Evolutionary conservation across 805 yeast species (phyloP), one percentile per base, ranked within the genome.

Genomic region (Henningerozyma blattae): DNA sequence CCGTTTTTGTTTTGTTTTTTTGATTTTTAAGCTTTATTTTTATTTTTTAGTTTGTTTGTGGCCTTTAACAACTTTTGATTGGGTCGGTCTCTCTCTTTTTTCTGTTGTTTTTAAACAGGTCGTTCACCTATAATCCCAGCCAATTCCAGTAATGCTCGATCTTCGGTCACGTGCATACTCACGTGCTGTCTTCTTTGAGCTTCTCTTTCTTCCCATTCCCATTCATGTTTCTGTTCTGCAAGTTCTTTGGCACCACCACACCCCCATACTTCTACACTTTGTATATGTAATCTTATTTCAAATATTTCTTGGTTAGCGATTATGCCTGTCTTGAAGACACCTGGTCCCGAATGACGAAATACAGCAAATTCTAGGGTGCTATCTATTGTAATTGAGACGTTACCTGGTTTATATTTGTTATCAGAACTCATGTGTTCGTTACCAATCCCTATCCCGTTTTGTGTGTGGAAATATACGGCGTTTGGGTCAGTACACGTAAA

Each of bases 121-220:
- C 22, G 22, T 30, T 64, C 64, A 0, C 77, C 77, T 10, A 74
- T 62, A 3, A 74, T 37, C 0, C 80, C 78, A 0, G 84, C 95
- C 84, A 87, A 69, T 44, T 86, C 96, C 41, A 87, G 58, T 31
- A 87, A 62, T 1, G 95, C 94, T 36, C 85, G 58, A 34, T 85
- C 95, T 46, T 87, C 96, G 2, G 82, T 81, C n/a, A n/a, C n/a
- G n/a, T n/a, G n/a, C 43, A 80, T 50, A 36, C 68, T 70, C 3
- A 86, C 70, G 19, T 71, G 65, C 46, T 78, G 80, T 34, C 96
- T 64, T 25, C 85, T 77, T 44, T 75, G 70, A 0, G 94, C 94
- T 51, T 85, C 95, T 32, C 74, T 64, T 48, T 78, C 80, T 50
- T 89, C 96, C 95, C 95, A 86, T 45, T 78, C 86, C 91, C 94